A percentile compares a stretch with the other conserved stretches of the same genome.
Conservation (phyloP, 2,329 filamentous ascomycete species). For the Dactylellina drechsleri region DNA sequence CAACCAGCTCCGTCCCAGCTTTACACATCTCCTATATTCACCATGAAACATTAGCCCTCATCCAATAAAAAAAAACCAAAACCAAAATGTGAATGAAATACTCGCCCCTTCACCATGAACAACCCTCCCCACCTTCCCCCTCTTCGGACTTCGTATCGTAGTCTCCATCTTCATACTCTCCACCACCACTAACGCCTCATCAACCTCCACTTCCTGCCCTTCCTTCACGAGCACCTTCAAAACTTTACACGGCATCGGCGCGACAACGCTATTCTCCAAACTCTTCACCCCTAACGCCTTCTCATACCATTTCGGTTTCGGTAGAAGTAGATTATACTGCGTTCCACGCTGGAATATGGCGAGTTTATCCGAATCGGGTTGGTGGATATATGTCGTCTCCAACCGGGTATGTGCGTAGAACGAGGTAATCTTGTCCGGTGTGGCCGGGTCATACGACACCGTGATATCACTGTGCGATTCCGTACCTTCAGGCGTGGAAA, state of each 20-base stretch:
- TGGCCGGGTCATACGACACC: constrained; percentile 60
- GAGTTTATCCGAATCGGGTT: constrained; percentile 68
- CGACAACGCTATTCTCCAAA: constrained; percentile 78
- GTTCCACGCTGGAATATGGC: constrained; percentile 79
- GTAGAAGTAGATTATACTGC: constrained; percentile 69
- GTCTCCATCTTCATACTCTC: constrained; percentile 70
- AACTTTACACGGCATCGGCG: constrained; percentile 98
- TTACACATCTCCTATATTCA: constrained; percentile 53
- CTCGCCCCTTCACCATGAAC: constrained; percentile 65
- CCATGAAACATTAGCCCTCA: constrained; percentile 1
- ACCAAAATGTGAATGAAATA: constrained; percentile 21
- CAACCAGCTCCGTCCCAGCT: constrained; percentile 49
- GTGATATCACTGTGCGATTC: constrained; percentile 65
- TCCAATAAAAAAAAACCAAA: background rate
- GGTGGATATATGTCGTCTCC: constrained; percentile 76
- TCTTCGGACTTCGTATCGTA: constrained; percentile 66
- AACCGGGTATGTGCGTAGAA: constrained; percentile 86
- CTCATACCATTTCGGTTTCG: constrained; percentile 79
- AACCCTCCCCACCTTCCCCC: constrained; percentile 65
- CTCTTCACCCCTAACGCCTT: constrained; percentile 75
- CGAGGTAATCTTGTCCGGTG: constrained; percentile 70
- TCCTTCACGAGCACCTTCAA: constrained; percentile 86
- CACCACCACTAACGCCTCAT: constrained; percentile 81
- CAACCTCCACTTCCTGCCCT: constrained; percentile 84
- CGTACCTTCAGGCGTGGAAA: constrained; percentile 65